These are phyloP conservation scores for Plasmodium knowlesi DNA, from an alignment of 169 alveolate genomes.

Conservation along the genomic window DNA sequence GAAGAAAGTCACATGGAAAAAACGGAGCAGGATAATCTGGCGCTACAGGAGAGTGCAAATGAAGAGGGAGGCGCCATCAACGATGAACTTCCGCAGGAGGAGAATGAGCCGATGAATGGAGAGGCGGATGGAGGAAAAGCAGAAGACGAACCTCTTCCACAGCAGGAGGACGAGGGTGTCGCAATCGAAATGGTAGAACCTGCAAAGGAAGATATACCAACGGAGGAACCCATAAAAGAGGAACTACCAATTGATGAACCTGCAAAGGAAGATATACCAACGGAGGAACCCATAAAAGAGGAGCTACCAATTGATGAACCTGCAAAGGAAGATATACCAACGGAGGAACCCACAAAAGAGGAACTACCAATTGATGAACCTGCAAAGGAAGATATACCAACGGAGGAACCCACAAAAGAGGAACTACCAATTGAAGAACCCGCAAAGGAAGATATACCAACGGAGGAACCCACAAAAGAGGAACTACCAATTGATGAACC, in stretches of 20 bases:
- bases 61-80: background rate
- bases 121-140: background rate
- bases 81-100: background rate
- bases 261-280: no score
- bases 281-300: no score
- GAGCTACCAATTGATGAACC: no score
- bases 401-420: no score
- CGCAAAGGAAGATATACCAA: no score
- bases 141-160: background rate
- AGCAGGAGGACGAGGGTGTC: background rate
- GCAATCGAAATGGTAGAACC: background rate
- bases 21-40: background rate
- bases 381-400: no score
- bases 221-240: background rate
- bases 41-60: background rate
- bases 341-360: background rate
- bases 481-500: no score
- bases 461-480: no score
- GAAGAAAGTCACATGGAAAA: background rate
- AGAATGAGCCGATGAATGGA: background rate
- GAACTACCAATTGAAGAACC: no score
- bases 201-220: background rate
- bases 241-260: no score
- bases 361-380: background rate
- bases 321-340: no score